Evolutionary conservation across 164 flowering plant species (phyloP), one percentile per base, ranked within the genome.

Genomic region (Akebia trifoliata): DNA sequence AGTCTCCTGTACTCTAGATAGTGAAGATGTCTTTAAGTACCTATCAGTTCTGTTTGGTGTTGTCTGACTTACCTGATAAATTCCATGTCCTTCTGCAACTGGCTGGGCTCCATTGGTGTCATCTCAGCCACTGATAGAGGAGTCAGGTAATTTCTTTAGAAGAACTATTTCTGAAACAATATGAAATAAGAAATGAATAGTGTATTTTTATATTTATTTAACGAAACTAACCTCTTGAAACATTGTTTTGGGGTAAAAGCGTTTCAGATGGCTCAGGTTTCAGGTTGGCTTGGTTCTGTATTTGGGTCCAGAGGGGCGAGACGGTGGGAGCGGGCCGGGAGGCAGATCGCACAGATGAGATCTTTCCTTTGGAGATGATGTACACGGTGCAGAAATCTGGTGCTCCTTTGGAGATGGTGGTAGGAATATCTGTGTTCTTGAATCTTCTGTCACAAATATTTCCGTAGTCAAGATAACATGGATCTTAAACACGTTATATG

Each of bases 351-450:
- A 65, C 55, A 0, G 87, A 71, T 18, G 79, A 57, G 14, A 86
- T 43, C 75, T 84, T 86, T 38, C 86, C 84, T 72, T 82, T 84
- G 60, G 82, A 70, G 60, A 86, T 78, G 50, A 79, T 74, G 60
- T 77, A 84, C 0, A 86, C 90, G 3, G 59, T 82, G 73, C 94
- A 83, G 72, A 82, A 86, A 65, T 86, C 94, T 4, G 94, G 90
- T 32, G 83, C 87, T 9, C 59, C 70, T 73, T 79, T 86, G 18
- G 79, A 71, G 9, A 82, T 71, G 47, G 59, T 66, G 32, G 64
- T 62, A 10, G 86, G 73, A 38, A 73, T 24, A 53, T 79, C 83
- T 29, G 67, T 20, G 3, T 46, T 53, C 72, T 71, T 86, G 66
- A 86, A 82, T 63, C 68, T 69, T 63, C 90, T 82, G 77, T 63